Evolutionary conservation across 2,329 filamentous ascomycete genomes (phyloP).

Genomic region (Colletotrichum brevisporum): DNA sequence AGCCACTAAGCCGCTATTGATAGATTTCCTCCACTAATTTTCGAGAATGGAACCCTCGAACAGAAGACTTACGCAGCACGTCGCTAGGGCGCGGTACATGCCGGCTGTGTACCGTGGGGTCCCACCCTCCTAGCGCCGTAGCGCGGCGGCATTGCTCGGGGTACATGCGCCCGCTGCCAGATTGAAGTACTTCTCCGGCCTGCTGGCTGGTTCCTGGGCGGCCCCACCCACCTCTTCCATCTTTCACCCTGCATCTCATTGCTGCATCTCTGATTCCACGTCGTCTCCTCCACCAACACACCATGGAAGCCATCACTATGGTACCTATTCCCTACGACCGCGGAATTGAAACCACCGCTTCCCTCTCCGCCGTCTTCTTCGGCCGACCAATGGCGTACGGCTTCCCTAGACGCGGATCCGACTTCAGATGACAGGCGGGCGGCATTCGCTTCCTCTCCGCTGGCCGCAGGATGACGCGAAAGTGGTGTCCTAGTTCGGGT

Average conservation of each 20-base stretch:
- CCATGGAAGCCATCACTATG: too few species aligned
- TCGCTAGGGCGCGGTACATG: conserved; percentile 7
- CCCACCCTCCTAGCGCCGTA: neutral
- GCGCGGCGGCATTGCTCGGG: neutral
- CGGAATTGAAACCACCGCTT: conserved; percentile 23
- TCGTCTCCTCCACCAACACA: conserved; percentile 31
- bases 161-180: conserved; percentile 4
- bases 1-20: conserved; percentile 29
- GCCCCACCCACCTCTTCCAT: conserved; percentile 12
- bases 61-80: conserved; percentile 26
- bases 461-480: conserved; percentile 27
- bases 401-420: conserved; percentile 3
- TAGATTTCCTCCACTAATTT: conserved; percentile 18
- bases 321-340: neutral
- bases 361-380: neutral
- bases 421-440: conserved; percentile 31
- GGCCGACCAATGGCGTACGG: conserved; percentile 18
- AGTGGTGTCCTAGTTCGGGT: conserved; percentile 3
- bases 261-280: conserved; percentile 39
- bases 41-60: conserved; percentile 18
- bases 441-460: conserved; percentile 19
- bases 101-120: neutral
- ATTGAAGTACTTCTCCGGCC: conserved; percentile 1
- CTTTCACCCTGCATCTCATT: conserved; percentile 33
- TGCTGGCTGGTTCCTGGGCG: neutral